Conservation (phyloP, 352 stramenopile species). For the Phytophthora citricola region DNA sequence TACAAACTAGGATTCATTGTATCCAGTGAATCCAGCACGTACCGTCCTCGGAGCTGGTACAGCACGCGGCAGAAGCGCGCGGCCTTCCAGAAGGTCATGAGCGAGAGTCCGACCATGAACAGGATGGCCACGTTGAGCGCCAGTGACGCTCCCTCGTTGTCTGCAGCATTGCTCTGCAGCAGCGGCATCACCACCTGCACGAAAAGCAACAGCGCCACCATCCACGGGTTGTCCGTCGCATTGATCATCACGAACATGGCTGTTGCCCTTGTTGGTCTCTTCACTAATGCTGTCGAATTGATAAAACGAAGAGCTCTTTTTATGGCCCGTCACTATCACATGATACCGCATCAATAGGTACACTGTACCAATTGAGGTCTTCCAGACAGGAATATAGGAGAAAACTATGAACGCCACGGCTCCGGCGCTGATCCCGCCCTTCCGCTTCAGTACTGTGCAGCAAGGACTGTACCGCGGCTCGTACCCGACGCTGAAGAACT, state of each 20-base stretch:
- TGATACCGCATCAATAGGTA: conserved; percentile 28
- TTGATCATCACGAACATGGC: conserved; percentile 85
- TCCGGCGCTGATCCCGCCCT: conserved; percentile 84
- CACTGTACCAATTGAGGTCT: conserved; percentile 17
- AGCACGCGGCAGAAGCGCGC: conserved; percentile 67
- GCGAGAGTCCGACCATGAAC: conserved; percentile 60
- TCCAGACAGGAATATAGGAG: not conserved
- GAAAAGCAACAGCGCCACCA: conserved; percentile 79
- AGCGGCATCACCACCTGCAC: conserved; percentile 79
- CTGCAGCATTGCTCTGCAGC: conserved; percentile 70
- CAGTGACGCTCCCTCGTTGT: conserved; percentile 58
- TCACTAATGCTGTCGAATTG: not conserved
- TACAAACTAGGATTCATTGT: not conserved
- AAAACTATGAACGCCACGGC: conserved; percentile 52
- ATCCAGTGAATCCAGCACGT: conserved; percentile 6
- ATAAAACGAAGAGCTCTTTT: conserved; percentile 19
- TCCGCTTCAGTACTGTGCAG: conserved; percentile 88
- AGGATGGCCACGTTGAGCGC: conserved; percentile 64
- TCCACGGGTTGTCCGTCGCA: conserved; percentile 81
- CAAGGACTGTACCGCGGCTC: conserved; percentile 80
- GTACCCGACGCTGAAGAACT: conserved; percentile 90
- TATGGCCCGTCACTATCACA: conserved; percentile 12
- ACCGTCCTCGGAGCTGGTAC: conserved; percentile 50
- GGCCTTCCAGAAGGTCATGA: conserved; percentile 61
- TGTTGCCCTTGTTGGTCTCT: conserved; percentile 2